Base-by-base conservation (phyloP, 225 moss, liverwort and hornwort genomes). In the Asterella californica region DNA sequence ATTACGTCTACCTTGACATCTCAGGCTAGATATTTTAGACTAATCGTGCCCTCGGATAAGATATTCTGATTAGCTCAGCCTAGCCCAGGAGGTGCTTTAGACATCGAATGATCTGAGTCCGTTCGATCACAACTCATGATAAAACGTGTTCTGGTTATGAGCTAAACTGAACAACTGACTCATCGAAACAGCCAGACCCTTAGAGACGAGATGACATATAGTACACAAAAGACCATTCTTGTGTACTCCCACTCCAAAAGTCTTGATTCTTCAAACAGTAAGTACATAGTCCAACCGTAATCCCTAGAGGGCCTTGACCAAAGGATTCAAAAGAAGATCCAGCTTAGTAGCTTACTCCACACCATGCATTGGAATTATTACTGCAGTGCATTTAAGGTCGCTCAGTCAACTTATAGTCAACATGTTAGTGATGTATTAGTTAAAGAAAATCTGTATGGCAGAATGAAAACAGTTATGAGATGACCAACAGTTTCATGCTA, bases 331-430 rank as follows among this genome's bases (percentile, higher is more conserved):
- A 27, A 61, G 27, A n/a, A 61, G 61, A 61, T 61, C 25, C 61
- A 27, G 11, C 8, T 61, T 25, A 5, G 22, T 25, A n/a, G n/a
- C 25, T 6, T 27, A 27, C 5, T 61, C n/a, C 19, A 17, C 60
- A 7, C n/a, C n/a, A n/a, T n/a, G 61, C 7, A 52, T n/a, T 42
- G 42, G 42, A 42, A 7, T 3, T 42, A 42, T 42, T 27, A 61
- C 61, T 27, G 27, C 57, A 24, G 15, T 61, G n/a, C 1, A 25
- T 61, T 22, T n/a, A n/a, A n/a, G 59, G 7, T 25, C 61, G n/a
- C 10, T 61, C 36, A 12, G 67, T 67, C 67, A 67, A 67, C 67
- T 67, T 33, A 2, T 67, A 67, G 67, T 67, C 67, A 67, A 36
- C 67, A 34, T 34, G 67, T 5, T n/a, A n/a, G 4, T 21, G n/a